Conservation (phyloP, 257 asterid species). For the Penstemon newberryi region DNA sequence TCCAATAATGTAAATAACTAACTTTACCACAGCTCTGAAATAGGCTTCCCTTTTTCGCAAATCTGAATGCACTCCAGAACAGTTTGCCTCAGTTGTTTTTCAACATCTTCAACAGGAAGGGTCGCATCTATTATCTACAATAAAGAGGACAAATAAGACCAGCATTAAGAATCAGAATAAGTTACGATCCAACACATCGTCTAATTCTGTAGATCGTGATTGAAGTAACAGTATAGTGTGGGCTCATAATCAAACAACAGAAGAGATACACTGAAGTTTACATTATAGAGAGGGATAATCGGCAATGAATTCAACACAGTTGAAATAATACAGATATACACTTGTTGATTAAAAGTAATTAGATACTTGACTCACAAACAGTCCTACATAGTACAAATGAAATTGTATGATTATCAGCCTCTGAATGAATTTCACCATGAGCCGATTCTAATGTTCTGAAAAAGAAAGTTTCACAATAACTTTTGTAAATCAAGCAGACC, state of each 20-base stretch:
- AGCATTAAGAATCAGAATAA: neutral
- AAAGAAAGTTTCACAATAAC: too few relatives aligned
- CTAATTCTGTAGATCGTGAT: neutral
- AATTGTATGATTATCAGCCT: too few relatives aligned
- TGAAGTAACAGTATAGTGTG: neutral
- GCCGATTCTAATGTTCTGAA: too few relatives aligned
- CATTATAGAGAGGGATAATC: too few relatives aligned
- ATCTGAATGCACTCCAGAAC: constrained; percentile 50
- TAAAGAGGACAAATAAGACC: constrained; percentile 6
- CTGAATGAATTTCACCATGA: too few relatives aligned
- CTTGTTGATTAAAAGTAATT: too few relatives aligned
- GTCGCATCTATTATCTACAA: constrained; percentile 73
- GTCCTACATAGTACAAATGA: too few relatives aligned
- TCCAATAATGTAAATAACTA: constrained; percentile 17
- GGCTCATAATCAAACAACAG: neutral
- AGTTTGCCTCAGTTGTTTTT: constrained; percentile 49
- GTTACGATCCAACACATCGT: neutral
- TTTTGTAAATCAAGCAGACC: too few relatives aligned
- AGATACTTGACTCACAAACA: too few relatives aligned
- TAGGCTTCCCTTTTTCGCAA: constrained; percentile 69
- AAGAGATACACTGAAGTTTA: neutral
- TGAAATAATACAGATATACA: neutral
- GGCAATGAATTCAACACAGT: neutral
- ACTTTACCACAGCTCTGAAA: constrained; percentile 59
- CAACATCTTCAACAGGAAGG: constrained; percentile 69